Evolutionary conservation across 1,139 yeast species (phyloP), one percentile per base, ranked within the genome.

Genomic region (Taphrina confusa): DNA sequence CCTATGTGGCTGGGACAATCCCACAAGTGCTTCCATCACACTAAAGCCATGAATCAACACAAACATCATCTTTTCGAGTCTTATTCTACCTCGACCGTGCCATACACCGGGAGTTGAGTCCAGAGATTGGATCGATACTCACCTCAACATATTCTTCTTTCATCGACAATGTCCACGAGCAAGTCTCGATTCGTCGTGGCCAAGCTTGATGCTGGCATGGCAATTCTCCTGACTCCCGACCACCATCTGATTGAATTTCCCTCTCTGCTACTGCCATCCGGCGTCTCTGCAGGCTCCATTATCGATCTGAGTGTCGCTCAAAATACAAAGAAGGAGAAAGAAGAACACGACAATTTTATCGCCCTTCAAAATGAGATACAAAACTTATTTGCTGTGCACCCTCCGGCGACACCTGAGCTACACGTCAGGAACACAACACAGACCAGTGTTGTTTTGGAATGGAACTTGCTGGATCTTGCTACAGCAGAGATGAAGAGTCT

Each of bases 161-260:
- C 33, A 42, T 6, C 18, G 4, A 30, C 30, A 16, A 42, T 54
- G 51, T 34, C 58, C 4, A 34, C 23, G 33, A 57, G 54, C 45
- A 57, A 49, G 40, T 45, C 52, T 5, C 57, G 58, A 25, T 57
- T 92, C 56, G 91, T 97, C 0, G 97, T 92, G 16, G 98, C 98
- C 50, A 91, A 91, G 75, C 78, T 92, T 57, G 98, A 92, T 72
- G 96, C 97, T 22, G 90, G 97, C 1, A 78, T 92, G 72, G 97
- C 98, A 30, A 78, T 92, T 57, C 77, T 92, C 51, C 80, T 95
- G 51, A 91, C 99, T 25, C 82, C 86, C 63, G 97, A 91, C 72
- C 97, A 91, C 71, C 97, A 91, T 72, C 79, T 92, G 65, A 91
- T 92, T 67, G 98, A 94, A 70, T 92, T 92, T 70, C 99, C 99